phyloP scores from a whole-genome alignment of 2,329 filamentous ascomycete species.

The Epichloe bromicola region DNA sequence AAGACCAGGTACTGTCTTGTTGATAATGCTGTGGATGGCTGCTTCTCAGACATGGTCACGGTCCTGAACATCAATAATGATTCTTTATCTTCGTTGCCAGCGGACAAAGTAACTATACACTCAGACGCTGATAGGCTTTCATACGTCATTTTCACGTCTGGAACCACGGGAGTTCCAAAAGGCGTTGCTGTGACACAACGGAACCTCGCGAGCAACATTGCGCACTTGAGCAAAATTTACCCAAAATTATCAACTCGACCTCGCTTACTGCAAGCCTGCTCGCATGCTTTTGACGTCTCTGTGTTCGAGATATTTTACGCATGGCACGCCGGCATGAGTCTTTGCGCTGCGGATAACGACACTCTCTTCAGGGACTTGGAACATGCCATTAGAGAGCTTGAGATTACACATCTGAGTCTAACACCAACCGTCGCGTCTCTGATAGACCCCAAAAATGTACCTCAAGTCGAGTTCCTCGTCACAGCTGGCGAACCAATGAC shows the following conservation, averaged over 20 bases:
- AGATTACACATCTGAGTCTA: conserved; percentile 68
- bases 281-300: conserved; percentile 75
- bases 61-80: conserved; percentile 22
- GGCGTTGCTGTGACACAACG: conserved; percentile 65
- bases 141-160: conserved; percentile 74
- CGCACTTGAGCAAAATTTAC: conserved; percentile 52
- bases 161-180: conserved; percentile 69
- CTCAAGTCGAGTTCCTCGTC: conserved; percentile 60
- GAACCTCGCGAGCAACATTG: conserved; percentile 67
- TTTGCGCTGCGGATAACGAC: conserved; percentile 66
- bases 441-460: conserved; percentile 57
- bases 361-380: conserved; percentile 62
- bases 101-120: conserved; percentile 23
- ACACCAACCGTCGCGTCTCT: conserved; percentile 75
- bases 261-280: conserved; percentile 69
- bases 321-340: conserved; percentile 64
- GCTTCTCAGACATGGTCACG: conserved; percentile 8
- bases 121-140: conserved; percentile 41
- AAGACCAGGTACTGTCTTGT: conserved; percentile 32
- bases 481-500: conserved; percentile 74
- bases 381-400: conserved; percentile 45
- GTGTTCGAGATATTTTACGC: conserved; percentile 86
- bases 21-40: conserved; percentile 17
- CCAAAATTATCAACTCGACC: conserved; percentile 34
- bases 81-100: conserved; percentile 16